Conservation (phyloP, 2,329 filamentous ascomycete species). For the Neofusicoccum cordaticola region DNA sequence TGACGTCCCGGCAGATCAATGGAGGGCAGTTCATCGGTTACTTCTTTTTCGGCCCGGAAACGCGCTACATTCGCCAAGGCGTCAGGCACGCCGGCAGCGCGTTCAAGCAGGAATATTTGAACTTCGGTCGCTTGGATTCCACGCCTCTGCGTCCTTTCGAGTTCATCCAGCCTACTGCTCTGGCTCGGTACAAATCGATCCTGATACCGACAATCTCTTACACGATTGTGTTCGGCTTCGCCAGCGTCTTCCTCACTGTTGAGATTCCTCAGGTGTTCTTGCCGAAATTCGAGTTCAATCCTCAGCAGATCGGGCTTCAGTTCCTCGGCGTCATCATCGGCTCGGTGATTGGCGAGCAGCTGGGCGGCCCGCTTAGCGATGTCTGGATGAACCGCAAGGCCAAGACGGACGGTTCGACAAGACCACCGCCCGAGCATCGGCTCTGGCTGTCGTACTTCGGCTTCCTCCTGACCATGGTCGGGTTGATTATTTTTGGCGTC, state of each 20-base stretch:
- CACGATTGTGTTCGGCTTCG: conserved; percentile 57
- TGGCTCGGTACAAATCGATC: conserved; percentile 48
- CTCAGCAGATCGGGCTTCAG: conserved; percentile 58
- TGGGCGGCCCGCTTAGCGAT: conserved; percentile 55
- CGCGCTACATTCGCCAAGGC: conserved; percentile 50
- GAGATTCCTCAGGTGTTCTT: conserved; percentile 60
- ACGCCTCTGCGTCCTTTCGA: conserved; percentile 48
- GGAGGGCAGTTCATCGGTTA: conserved; percentile 57
- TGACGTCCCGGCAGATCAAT: conserved; percentile 45
- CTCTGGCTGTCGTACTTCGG: conserved; percentile 59
- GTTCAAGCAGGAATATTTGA: conserved; percentile 45
- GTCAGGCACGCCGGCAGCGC: conserved; percentile 34
- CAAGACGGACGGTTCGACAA: conserved; percentile 29
- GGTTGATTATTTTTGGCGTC: conserved; percentile 55
- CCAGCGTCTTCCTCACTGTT: conserved; percentile 53
- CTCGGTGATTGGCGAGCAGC: conserved; percentile 56
- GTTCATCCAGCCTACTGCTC: conserved; percentile 52
- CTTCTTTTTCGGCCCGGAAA: conserved; percentile 55
- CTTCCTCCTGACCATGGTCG: conserved; percentile 49
- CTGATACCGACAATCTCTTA: conserved; percentile 54
- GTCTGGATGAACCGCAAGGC: conserved; percentile 49
- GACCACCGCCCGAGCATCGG: conserved; percentile 50
- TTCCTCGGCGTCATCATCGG: conserved; percentile 58
- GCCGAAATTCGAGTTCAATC: conserved; percentile 55
- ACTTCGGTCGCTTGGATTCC: conserved; percentile 50